phyloP scores from a whole-genome alignment of 768 basidiomycete genomes.

The Boletus fagicola region DNA sequence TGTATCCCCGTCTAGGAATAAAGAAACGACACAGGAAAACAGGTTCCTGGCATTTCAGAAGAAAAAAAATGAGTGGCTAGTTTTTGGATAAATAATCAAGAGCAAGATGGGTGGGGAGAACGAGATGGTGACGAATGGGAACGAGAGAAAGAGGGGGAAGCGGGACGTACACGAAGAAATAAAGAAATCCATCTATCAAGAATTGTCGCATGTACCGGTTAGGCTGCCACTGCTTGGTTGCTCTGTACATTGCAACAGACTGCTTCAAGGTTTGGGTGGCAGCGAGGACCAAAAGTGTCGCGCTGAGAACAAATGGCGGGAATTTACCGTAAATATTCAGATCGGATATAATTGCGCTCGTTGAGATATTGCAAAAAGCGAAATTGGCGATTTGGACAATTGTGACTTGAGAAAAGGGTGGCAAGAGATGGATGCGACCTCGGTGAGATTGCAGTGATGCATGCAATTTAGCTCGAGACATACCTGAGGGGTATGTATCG shows the following conservation, averaged over 20 bases:
- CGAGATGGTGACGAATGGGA: background rate
- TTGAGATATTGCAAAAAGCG: background rate
- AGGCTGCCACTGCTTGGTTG: background rate
- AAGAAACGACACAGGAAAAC: background rate
- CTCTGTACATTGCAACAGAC: background rate
- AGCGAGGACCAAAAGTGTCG: background rate
- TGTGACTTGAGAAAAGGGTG: background rate
- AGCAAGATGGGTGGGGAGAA: background rate
- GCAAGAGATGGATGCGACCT: background rate
- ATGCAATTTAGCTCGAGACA: background rate
- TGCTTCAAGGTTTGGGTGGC: background rate
- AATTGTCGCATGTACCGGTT: background rate
- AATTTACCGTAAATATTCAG: background rate
- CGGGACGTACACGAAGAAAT: slow-evolving; percentile 3
- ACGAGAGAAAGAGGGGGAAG: background rate
- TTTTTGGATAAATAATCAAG: background rate
- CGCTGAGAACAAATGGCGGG: background rate
- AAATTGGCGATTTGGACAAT: background rate
- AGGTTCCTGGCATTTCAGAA: background rate
- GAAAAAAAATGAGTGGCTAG: background rate
- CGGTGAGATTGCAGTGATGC: background rate
- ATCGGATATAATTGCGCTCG: background rate
- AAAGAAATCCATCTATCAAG: background rate
- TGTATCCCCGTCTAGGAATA: too few species aligned
- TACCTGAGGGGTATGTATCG: background rate